Base-by-base conservation (phyloP, 2,329 filamentous ascomycete species). In the Cryphonectria japonica region DNA sequence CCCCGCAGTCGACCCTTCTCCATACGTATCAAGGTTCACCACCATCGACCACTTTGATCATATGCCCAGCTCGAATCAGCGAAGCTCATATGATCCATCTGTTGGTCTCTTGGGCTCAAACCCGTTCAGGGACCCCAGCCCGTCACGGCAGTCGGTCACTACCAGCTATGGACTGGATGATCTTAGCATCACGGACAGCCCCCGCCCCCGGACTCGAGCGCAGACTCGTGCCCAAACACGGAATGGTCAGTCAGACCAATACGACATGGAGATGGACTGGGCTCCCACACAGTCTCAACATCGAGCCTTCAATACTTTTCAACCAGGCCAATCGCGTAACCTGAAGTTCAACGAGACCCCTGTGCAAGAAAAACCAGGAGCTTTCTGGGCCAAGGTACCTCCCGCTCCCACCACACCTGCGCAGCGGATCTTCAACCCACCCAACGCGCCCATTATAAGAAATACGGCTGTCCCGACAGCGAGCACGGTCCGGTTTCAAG, bases 221-320 rank as follows among this genome's bases (percentile, higher is more conserved):
- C 37, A 39, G 22, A 60, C 59, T 37, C 34, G 37, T 59, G 22
- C 59, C 64, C 13, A 39, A 61, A 61, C 75, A 50, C 72, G 75
- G 50, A 72, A 77, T 32, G 52, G 63, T 11, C 67, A 73, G 7
- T 68, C 54, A 8, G 67, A 77, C 1, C 80, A 82, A 11, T 82
- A 85, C 70, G 82, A 82, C 0, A 87, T 91, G 54, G 86, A 87
- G 69, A 94, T 95, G 92, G 92, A 94, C 76, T 93, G 92, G 89
- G 87, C 89, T 2, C 90, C 91, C 0, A 89, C 88, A 0, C 82
- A 83, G 69, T 85, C 85, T n/a, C 82, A 83, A 65, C 81, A 89
- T 72, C 86, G 87, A 68, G 87, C 86, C 11, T 89, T 90, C 76
- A 85, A 83, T 71, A 80, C 84, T 61, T 79, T 82, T 62, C 79